Evolutionary conservation across 371 early-diverging fungal genomes (phyloP).

Genomic region (Apophysomyces variabilis): DNA sequence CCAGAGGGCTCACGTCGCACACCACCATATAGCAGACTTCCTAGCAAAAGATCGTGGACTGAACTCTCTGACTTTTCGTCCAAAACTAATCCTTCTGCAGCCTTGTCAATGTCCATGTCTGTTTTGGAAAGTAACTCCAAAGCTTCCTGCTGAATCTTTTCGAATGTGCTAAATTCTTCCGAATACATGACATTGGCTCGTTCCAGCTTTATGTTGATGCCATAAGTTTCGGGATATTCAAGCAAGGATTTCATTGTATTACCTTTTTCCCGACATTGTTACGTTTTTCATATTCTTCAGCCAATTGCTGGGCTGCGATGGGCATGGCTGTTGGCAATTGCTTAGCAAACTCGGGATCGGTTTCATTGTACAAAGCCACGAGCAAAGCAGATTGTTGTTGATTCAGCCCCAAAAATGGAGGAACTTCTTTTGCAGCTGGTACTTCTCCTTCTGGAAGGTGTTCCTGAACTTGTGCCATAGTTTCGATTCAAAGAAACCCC

Average conservation of each 20-base stretch:
- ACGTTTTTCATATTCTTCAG: slow-evolving; percentile 57
- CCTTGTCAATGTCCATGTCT: slow-evolving; percentile 61
- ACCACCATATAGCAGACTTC: slow-evolving; percentile 61
- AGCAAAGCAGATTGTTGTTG: slow-evolving; percentile 60
- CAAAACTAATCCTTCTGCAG: slow-evolving; percentile 47
- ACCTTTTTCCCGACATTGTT: slow-evolving; percentile 62
- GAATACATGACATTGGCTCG: slow-evolving; percentile 48
- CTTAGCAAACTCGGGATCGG: slow-evolving; percentile 62
- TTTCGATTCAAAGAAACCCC: too few species aligned
- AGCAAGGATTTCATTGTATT: neutral
- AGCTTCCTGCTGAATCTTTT: slow-evolving; percentile 60
- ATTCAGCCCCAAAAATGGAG: slow-evolving; percentile 59
- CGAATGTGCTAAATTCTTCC: slow-evolving; percentile 55
- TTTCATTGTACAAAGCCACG: slow-evolving; percentile 63
- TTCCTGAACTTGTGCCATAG: slow-evolving; percentile 9
- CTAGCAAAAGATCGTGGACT: slow-evolving; percentile 55
- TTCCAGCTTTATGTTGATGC: slow-evolving; percentile 38
- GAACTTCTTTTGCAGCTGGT: slow-evolving; percentile 31
- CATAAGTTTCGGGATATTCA: neutral
- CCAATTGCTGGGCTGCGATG: slow-evolving; percentile 57
- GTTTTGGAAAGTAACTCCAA: slow-evolving; percentile 47
- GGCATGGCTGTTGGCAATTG: slow-evolving; percentile 63
- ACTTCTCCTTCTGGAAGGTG: slow-evolving; percentile 9
- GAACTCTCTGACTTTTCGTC: slow-evolving; percentile 34
- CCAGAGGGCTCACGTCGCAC: slow-evolving; percentile 50